phyloP scores from a whole-genome alignment of 148 eudicot species.

The Gaultheria prostrata region DNA sequence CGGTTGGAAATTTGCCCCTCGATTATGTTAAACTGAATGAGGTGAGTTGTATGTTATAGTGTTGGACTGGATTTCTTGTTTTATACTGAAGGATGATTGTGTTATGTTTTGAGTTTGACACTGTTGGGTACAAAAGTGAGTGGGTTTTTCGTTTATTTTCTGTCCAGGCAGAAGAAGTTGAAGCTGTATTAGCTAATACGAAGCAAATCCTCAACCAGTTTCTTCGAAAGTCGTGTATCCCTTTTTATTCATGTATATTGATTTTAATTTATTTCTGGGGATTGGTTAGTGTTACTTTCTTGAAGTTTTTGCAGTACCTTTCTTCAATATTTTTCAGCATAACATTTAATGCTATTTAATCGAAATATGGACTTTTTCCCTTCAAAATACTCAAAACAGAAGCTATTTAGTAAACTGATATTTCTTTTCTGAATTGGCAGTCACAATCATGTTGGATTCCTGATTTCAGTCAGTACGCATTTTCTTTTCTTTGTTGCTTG shows the following conservation, averaged over 20 bases:
- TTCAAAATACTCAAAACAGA: background rate
- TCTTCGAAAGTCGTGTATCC: conserved; percentile 92
- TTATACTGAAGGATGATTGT: background rate
- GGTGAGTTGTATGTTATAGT: conserved; percentile 33
- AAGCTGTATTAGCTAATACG: conserved; percentile 90
- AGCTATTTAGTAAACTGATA: background rate
- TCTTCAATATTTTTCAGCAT: background rate
- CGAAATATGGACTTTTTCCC: background rate
- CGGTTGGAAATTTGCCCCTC: conserved; percentile 90
- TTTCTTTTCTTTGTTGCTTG: conserved; percentile 8
- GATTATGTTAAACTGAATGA: conserved; percentile 54
- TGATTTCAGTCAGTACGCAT: background rate
- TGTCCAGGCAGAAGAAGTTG: conserved; percentile 83
- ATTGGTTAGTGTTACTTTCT: background rate
- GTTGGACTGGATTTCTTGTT: background rate
- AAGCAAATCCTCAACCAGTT: conserved; percentile 88
- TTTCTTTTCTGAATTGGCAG: conserved; percentile 5
- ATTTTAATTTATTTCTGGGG: background rate
- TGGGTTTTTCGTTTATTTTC: conserved; percentile 16
- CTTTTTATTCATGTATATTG: conserved; percentile 11
- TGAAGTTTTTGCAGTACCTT: background rate
- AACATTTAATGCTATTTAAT: background rate
- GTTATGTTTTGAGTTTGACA: background rate
- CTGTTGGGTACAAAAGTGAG: background rate
- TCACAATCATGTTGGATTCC: background rate